Percentiles rank a stretch among this genome's conserved stretches.
phyloP scores from a whole-genome alignment of 106 monocot species.

The Triglochin maritima region DNA sequence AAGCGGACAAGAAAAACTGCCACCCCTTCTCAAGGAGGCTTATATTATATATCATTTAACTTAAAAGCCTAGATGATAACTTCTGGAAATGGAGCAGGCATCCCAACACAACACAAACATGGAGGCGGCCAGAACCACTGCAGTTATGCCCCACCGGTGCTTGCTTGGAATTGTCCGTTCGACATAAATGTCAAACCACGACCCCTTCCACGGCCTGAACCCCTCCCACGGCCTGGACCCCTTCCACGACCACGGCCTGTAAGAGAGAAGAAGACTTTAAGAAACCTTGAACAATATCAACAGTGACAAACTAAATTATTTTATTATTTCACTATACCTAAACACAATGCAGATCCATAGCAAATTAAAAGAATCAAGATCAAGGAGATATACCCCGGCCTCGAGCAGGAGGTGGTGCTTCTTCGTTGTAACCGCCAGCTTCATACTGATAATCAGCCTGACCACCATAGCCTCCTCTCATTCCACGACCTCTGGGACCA shows the following conservation, averaged over 20 bases:
- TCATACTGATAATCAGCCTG: conserved; percentile 40
- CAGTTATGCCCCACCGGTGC: conserved; percentile 9
- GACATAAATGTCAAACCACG: conserved; percentile 15
- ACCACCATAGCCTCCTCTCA: conserved; percentile 37
- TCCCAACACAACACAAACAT: conserved; percentile 13
- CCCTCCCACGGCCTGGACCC: conserved; percentile 59
- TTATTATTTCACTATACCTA: neutral
- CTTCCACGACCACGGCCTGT: neutral
- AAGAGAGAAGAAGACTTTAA: neutral
- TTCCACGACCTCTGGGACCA: conserved; percentile 45
- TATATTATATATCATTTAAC: neutral
- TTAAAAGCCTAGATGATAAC: neutral
- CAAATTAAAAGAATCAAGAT: neutral
- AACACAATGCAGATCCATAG: no score
- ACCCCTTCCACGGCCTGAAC: conserved; percentile 29
- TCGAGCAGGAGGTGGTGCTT: conserved; percentile 20
- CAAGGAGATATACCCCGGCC: conserved; percentile 22
- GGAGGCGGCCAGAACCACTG: neutral
- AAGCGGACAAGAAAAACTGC: conserved; percentile 4
- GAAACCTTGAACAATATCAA: neutral
- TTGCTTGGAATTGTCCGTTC: conserved; percentile 25
- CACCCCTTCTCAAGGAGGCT: neutral
- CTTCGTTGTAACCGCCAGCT: conserved; percentile 28
- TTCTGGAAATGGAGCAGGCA: conserved; percentile 31
- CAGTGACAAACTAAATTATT: neutral